Conservation (phyloP, 345 rosid species). For the Corchorus olitorius region DNA sequence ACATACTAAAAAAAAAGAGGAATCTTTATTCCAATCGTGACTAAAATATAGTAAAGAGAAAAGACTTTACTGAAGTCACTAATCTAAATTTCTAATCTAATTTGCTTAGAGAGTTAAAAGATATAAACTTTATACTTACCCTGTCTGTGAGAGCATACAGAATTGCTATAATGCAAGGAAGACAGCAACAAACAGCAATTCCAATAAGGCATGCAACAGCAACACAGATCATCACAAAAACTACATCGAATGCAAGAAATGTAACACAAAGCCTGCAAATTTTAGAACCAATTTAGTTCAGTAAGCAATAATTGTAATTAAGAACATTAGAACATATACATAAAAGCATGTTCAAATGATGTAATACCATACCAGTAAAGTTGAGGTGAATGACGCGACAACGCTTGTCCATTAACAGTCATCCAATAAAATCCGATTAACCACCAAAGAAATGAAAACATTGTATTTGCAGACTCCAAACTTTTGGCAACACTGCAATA, state of each 20-base stretch:
- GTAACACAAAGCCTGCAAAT: conserved; percentile 79
- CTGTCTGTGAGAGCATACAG: conserved; percentile 74
- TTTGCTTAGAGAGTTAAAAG: neutral
- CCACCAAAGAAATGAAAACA: conserved; percentile 93
- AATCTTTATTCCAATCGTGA: neutral
- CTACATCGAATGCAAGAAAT: conserved; percentile 82
- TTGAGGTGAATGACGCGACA: conserved; percentile 55
- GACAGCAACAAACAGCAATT: conserved; percentile 90
- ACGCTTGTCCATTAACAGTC: conserved; percentile 49
- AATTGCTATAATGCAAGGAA: conserved; percentile 92
- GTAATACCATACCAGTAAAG: conserved; percentile 75
- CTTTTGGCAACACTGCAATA: conserved; percentile 48
- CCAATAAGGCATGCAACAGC: conserved; percentile 77
- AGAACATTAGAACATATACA: neutral
- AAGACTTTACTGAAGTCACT: neutral
- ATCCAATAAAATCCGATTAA: conserved; percentile 88
- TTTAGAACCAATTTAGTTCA: conserved; percentile 9
- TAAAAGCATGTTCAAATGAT: neutral
- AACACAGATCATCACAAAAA: conserved; percentile 75
- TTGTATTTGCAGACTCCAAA: conserved; percentile 74
- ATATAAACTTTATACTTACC: conserved; percentile 38
- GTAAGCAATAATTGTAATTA: conserved; percentile 5
- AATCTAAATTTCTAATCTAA: neutral
- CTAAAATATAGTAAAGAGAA: neutral
- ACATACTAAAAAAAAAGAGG: neutral